A percentile compares a stretch with the other conserved stretches of the same genome.
These are phyloP conservation scores for Epichloe sp. DNA, from an alignment of 2,329 filamentous ascomycete genomes.

Conservation along the genomic window DNA sequence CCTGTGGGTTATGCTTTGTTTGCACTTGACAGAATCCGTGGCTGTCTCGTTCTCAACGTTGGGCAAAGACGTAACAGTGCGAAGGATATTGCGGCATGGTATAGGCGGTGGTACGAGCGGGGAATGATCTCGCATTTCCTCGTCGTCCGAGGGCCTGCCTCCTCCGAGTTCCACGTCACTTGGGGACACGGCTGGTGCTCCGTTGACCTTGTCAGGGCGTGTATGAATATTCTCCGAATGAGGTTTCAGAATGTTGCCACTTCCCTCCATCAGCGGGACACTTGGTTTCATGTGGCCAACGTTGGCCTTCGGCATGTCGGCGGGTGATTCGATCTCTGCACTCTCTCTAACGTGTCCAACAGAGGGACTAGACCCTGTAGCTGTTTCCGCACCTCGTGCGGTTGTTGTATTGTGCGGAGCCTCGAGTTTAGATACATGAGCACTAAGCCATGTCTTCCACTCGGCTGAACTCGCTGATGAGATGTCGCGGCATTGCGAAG, in stretches of 20 bases:
- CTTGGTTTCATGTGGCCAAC: background rate
- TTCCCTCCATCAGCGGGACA: background rate
- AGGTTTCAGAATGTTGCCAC: background rate
- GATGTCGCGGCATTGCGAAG: constrained; percentile 19
- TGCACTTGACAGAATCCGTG: background rate
- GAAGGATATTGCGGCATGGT: constrained; percentile 1
- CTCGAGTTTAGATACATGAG: constrained; percentile 36
- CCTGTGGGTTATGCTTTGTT: constrained; percentile 10
- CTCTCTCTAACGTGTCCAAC: constrained; percentile 34
- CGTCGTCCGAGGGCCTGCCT: background rate
- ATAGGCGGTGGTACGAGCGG: background rate
- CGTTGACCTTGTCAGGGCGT: background rate
- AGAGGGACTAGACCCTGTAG: background rate
- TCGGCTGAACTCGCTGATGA: constrained; percentile 35
- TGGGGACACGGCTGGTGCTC: background rate
- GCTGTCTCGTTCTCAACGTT: background rate
- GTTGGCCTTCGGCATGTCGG: background rate
- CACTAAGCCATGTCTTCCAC: constrained; percentile 42
- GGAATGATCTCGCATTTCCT: background rate
- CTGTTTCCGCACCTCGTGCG: background rate
- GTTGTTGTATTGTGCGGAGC: constrained; percentile 6
- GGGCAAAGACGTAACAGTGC: background rate
- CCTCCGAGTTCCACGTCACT: background rate
- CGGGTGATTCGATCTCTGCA: constrained; percentile 32
- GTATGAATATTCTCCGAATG: background rate